Evolutionary conservation across 2,329 filamentous ascomycete genomes (phyloP), one percentile per base, ranked within the genome.

Genomic region (Ophidiomyces ophidiicola): DNA sequence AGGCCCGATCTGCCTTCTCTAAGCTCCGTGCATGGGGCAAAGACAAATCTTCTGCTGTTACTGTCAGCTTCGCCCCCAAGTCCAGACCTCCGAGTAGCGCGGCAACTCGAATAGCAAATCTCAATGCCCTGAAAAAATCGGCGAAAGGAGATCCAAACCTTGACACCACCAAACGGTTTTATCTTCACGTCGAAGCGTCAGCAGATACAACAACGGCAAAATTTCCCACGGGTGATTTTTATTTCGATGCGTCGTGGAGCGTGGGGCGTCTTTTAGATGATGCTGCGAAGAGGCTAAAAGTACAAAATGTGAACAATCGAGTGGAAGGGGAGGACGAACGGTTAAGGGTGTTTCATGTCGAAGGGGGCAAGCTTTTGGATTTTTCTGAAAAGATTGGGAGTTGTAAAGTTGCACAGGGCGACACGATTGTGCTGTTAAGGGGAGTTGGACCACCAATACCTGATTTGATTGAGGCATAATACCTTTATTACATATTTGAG

Each of bases 141-240:
- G 88, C 90, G 2, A 94, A 94, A 63, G 92, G 92, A 1, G 88
- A 96, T 48, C 76, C 77, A 6, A 88, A 85, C 52, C 61, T 94
- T 0, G 69, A 85, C 0, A 59, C 68, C 0, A 85, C 94, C 47
- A 93, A 92, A 65, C 69, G 90, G n/a, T 64, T 98, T 1, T 96
- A 96, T 55, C 55, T 98, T 1, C 79, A 82, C 55, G 83, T 94
- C 12, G 88, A 96, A 57, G 90, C 88, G 0, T 85, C 87, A 53
- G 82, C 83, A 6, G 82, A 84, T 52, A 92, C 85, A 0, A 80
- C 86, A 1, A 82, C 77, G 37, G 76, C 82, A 5, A 93, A 93
- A 59, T 77, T 82, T 30, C 86, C 87, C 3, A 81, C 76, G 53
- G 82, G 82, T 5, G 76, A 81, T 44, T 86, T 88, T 59, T 92